These are phyloP conservation scores for Monoraphidium neglectum DNA, from an alignment of 139 green algal species.

Conservation along the genomic window DNA sequence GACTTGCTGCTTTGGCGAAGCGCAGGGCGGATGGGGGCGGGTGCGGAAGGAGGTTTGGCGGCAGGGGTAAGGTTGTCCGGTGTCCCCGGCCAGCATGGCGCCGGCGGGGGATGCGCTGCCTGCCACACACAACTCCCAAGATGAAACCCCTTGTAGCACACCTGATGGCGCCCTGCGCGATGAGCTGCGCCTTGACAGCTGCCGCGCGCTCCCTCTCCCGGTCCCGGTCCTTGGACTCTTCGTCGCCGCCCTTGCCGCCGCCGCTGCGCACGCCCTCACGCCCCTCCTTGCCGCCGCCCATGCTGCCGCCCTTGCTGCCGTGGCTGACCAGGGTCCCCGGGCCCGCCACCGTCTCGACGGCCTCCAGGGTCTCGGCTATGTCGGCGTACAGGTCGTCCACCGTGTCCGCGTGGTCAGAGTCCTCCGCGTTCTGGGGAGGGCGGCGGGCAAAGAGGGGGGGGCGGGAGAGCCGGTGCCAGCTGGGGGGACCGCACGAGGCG, in stretches of 20 bases:
- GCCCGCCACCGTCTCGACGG: constrained; percentile 40
- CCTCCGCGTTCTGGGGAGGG: constrained; percentile 54
- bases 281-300: constrained; percentile 23
- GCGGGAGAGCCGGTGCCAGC: too few relatives aligned
- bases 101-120: too few relatives aligned
- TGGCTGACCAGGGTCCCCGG: constrained; percentile 1
- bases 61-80: too few relatives aligned
- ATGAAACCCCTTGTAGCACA: too few relatives aligned
- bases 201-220: constrained; percentile 73
- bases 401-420: constrained; percentile 52
- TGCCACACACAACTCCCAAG: too few relatives aligned
- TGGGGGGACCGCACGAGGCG: too few relatives aligned
- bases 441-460: too few relatives aligned
- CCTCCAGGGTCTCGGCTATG: constrained; percentile 68
- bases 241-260: constrained; percentile 28
- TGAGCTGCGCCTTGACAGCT: constrained; percentile 81
- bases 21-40: too few relatives aligned
- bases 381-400: constrained; percentile 84
- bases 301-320: constrained; percentile 9
- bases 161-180: constrained; percentile 66
- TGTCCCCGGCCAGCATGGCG: too few relatives aligned
- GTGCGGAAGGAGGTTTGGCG: too few relatives aligned
- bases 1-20: constrained; percentile 37
- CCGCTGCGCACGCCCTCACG: not conserved
- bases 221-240: constrained; percentile 66